These are phyloP conservation scores for Hydnomerulius pinastri DNA, from an alignment of 768 basidiomycete species.

Conservation along the genomic window DNA sequence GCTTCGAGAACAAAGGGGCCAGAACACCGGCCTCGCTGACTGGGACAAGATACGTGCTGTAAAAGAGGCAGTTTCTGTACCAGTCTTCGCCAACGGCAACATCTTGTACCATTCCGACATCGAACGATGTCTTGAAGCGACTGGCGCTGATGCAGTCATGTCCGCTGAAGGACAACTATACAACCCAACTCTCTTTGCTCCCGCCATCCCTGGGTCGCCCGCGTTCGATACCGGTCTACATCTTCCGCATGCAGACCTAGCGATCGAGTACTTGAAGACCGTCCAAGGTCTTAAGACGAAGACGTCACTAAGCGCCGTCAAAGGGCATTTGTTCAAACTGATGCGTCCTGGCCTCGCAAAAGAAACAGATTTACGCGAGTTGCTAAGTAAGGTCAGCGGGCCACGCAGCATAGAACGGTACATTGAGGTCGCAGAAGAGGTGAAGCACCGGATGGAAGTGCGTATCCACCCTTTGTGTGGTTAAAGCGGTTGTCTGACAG, in stretches of 20 bases:
- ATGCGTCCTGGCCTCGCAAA: slow-evolving; percentile 72
- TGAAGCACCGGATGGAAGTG: slow-evolving; percentile 61
- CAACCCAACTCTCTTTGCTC: slow-evolving; percentile 79
- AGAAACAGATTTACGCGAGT: slow-evolving; percentile 73
- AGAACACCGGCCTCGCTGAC: slow-evolving; percentile 81
- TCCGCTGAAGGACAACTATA: slow-evolving; percentile 93
- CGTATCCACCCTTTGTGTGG: slow-evolving; percentile 19
- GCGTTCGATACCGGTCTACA: slow-evolving; percentile 46
- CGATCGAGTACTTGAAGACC: slow-evolving; percentile 85
- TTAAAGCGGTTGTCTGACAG: background rate
- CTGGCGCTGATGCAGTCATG: slow-evolving; percentile 93
- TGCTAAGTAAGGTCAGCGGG: slow-evolving; percentile 54
- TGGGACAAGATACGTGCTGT: slow-evolving; percentile 91
- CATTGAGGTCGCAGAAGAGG: slow-evolving; percentile 55
- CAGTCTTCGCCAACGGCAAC: slow-evolving; percentile 97
- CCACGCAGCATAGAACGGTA: slow-evolving; percentile 37
- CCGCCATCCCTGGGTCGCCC: slow-evolving; percentile 32
- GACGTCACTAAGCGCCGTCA: slow-evolving; percentile 75
- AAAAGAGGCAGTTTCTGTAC: slow-evolving; percentile 85
- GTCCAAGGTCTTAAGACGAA: slow-evolving; percentile 62
- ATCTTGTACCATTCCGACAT: slow-evolving; percentile 88
- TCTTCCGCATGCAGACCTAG: slow-evolving; percentile 63
- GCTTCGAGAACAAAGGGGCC: slow-evolving; percentile 88
- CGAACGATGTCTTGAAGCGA: slow-evolving; percentile 72
- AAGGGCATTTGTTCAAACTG: slow-evolving; percentile 92